Percentiles rank a stretch among this genome's conserved stretches.
Conservation (phyloP, 108 stramenopile species). For the Schizochytrium sp. region DNA sequence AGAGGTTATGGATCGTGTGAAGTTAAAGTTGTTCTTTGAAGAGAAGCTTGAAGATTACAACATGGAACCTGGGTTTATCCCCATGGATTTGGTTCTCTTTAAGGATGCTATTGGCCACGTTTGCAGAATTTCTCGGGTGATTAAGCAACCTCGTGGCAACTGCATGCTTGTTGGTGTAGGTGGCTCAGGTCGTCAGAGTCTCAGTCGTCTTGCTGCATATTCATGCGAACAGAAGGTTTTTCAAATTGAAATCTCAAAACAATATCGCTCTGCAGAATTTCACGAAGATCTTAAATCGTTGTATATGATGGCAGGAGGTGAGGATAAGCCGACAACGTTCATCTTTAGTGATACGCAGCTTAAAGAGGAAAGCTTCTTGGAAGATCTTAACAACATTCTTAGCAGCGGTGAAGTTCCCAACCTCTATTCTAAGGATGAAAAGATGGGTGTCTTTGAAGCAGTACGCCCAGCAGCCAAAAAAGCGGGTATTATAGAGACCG, state of each 20-base stretch:
- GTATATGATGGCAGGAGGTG: slow-evolving; percentile 71
- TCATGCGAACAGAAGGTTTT: slow-evolving; percentile 71
- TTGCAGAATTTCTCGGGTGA: slow-evolving; percentile 76
- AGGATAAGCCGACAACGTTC: slow-evolving; percentile 70
- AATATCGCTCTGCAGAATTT: slow-evolving; percentile 77
- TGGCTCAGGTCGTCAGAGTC: slow-evolving; percentile 76
- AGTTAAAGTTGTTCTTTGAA: slow-evolving; percentile 67
- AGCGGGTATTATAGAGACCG: slow-evolving; percentile 72
- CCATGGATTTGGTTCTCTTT: slow-evolving; percentile 79
- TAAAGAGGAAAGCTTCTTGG: slow-evolving; percentile 79
- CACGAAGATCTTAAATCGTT: slow-evolving; percentile 77
- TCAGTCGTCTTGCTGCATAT: slow-evolving; percentile 75
- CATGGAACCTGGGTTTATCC: slow-evolving; percentile 77
- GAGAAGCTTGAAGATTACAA: slow-evolving; percentile 80
- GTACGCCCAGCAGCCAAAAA: slow-evolving; percentile 72
- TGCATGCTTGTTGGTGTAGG: slow-evolving; percentile 80
- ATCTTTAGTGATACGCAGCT: slow-evolving; percentile 81
- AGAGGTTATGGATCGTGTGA: slow-evolving; percentile 64
- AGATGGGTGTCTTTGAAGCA: slow-evolving; percentile 70
- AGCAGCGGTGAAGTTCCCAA: slow-evolving; percentile 77
- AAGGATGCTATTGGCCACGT: slow-evolving; percentile 79
- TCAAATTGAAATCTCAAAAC: slow-evolving; percentile 79
- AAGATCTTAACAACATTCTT: slow-evolving; percentile 81
- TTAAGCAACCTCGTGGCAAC: slow-evolving; percentile 77
- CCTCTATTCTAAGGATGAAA: slow-evolving; percentile 78